Base-by-base conservation (phyloP, 2,329 filamentous ascomycete genomes). In the Diaporthe citriasiana region DNA sequence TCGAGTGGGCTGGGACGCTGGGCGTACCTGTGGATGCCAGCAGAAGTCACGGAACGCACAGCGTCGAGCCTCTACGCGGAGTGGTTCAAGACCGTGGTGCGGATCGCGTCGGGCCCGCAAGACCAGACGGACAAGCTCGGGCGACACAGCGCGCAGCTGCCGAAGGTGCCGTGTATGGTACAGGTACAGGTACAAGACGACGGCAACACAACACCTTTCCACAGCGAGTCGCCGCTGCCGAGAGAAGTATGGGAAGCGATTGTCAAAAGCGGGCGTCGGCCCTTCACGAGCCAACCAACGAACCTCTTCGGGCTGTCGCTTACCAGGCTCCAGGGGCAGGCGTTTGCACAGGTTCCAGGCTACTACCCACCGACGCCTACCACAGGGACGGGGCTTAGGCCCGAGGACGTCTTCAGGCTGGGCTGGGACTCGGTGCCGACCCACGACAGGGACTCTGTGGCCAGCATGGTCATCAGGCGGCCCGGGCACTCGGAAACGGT, bases 21-120 rank as follows among this genome's bases (percentile, higher is more conserved):
- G 13, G 38, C 71, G 8, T 75, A 73, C 25, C 30, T 75, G 22
- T 66, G 60, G 57, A 68, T 71, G 71, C 60, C 66, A 4, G 6
- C 25, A n/a, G 19, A 35, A 13, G 59, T 55, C 53, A 12, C 17
- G n/a, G 3, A 7, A 10, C 3, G 33, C 27, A 69, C 53, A 17
- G 17, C 68, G 19, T 42, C 57, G 15, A 38, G 19, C 19, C 13
- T 35, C 3, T 73, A 75, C 17, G 35, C 71, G 40, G 27, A 25
- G 30, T 71, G 68, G 71, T 73, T 75, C 51, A 55, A 47, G 27
- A 68, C 59, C 15, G 30, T 73, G 4, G 66, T 68, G 71, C 66
- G 59, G 19, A 68, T 63, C 25, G 19, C 63, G 42, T 63, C 68
- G 13, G 30, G 30, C 25, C 53, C 69, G 22, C 15, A 55, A 13